A percentile compares a stretch with the other conserved stretches of the same genome.
Evolutionary conservation across 768 basidiomycete species (phyloP).

Genomic region (Glaciozyma antarctica): DNA sequence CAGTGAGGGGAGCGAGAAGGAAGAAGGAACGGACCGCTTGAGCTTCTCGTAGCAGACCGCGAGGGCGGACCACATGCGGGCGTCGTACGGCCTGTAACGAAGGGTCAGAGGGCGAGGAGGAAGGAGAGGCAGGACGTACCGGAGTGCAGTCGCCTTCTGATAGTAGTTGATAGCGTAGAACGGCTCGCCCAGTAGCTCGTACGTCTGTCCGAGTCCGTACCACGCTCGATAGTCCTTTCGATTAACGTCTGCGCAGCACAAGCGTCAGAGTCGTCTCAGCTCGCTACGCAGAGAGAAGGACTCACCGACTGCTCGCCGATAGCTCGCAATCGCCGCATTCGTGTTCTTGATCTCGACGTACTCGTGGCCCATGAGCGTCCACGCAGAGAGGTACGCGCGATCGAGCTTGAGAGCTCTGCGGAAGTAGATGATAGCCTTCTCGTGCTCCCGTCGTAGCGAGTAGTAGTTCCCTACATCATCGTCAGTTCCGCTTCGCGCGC

Average conservation of each 20-base stretch:
- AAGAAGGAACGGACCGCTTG: constrained; percentile 51
- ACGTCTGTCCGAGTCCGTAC: constrained; percentile 97
- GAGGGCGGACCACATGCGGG: constrained; percentile 90
- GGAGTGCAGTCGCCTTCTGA: constrained; percentile 83
- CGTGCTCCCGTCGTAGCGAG: constrained; percentile 83
- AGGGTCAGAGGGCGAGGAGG: background rate
- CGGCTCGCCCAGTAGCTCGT: constrained; percentile 93
- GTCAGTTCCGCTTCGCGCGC: background rate
- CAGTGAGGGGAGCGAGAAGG: background rate
- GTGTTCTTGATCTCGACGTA: constrained; percentile 99
- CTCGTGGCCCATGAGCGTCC: constrained; percentile 99
- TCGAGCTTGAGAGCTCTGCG: constrained; percentile 89
- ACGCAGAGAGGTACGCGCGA: constrained; percentile 86
- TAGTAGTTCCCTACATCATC: constrained; percentile 80
- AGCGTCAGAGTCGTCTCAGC: background rate
- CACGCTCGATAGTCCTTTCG: constrained; percentile 95
- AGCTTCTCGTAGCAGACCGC: constrained; percentile 90
- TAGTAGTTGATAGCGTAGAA: constrained; percentile 94
- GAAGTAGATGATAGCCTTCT: constrained; percentile 93
- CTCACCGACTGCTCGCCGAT: constrained; percentile 86
- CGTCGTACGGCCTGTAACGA: constrained; percentile 72
- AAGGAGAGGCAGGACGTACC: constrained; percentile 44
- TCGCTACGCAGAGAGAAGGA: constrained; percentile 1
- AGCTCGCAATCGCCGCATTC: constrained; percentile 96
- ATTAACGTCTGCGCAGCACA: constrained; percentile 61